Conservation (phyloP, 140 eudicot genomes). For the Bidens hawaiensis region DNA sequence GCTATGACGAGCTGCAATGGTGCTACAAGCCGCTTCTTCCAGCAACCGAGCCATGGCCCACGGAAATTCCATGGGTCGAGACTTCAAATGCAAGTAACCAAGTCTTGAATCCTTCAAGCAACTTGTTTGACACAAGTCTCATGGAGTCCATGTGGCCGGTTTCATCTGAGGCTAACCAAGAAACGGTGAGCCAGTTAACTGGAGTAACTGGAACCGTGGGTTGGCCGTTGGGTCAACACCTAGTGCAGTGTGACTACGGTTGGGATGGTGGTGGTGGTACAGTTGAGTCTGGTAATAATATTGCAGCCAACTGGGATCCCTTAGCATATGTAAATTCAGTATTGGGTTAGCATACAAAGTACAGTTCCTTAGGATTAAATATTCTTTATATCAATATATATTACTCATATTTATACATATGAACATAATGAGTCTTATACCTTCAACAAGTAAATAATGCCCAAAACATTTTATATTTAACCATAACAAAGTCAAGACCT, state of each 20-base stretch:
- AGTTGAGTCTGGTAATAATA: slow-evolving; percentile 6
- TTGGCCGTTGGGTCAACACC: slow-evolving; percentile 49
- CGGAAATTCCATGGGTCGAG: slow-evolving; percentile 26
- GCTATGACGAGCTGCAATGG: slow-evolving; percentile 21
- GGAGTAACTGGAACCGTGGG: slow-evolving; percentile 5
- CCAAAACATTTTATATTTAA: too few species aligned
- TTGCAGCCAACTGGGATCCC: slow-evolving; percentile 45
- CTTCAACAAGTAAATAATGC: too few species aligned
- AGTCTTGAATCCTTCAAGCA: slow-evolving; percentile 10
- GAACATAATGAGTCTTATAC: too few species aligned
- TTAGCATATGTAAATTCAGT: slow-evolving; percentile 42
- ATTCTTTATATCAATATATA: slow-evolving; percentile 18
- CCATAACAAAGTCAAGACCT: too few species aligned
- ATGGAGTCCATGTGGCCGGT: slow-evolving; percentile 30
- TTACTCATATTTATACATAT: too few species aligned
- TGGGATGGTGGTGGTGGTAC: slow-evolving; percentile 39
- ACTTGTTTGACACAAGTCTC: slow-evolving; percentile 24
- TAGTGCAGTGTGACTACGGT: slow-evolving; percentile 27
- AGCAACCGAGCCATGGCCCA: slow-evolving; percentile 25
- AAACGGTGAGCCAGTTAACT: neutral
- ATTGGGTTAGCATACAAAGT: slow-evolving; percentile 32
- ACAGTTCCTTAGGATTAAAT: slow-evolving; percentile 10
- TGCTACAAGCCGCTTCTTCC: slow-evolving; percentile 34
- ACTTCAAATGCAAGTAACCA: slow-evolving; percentile 17
- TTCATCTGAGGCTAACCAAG: slow-evolving; percentile 22